Conservation (phyloP, 1,284 basidiomycete species). For the Naganishia liquefaciens region DNA sequence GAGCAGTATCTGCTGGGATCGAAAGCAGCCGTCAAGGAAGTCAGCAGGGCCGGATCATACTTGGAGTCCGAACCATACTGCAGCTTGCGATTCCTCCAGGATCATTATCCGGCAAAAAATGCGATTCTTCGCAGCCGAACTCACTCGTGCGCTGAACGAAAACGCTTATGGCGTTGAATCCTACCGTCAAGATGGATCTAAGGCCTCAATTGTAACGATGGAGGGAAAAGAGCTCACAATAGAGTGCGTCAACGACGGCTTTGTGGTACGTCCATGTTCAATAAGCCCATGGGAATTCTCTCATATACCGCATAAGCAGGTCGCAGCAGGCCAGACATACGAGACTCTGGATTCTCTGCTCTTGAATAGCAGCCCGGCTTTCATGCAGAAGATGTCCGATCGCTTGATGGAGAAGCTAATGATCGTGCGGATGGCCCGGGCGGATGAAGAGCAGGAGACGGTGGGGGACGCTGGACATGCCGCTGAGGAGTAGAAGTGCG, state of each 20-base stretch:
- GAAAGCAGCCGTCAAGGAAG: no score
- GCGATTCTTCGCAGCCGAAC: no score
- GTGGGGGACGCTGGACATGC: no score
- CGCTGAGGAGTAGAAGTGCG: no score
- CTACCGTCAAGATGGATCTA: not conserved
- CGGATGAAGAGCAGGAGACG: not conserved
- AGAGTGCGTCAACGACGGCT: slow-evolving; percentile 17
- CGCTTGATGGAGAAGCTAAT: slow-evolving; percentile 9
- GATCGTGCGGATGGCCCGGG: not conserved
- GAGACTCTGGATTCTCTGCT: slow-evolving; percentile 15
- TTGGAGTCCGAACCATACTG: no score
- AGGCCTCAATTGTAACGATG: not conserved
- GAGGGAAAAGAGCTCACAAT: slow-evolving; percentile 2
- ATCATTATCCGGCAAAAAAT: no score
- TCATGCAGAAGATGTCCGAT: slow-evolving; percentile 4
- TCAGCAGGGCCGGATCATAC: no score
- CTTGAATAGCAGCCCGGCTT: not conserved
- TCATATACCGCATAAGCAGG: not conserved
- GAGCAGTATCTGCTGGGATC: no score
- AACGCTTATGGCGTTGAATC: no score
- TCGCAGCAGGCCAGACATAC: slow-evolving; percentile 3
- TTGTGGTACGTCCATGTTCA: slow-evolving; percentile 1
- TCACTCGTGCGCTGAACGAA: no score
- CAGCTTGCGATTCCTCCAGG: no score
- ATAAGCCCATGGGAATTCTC: not conserved